Base-by-base conservation (phyloP, 2,329 filamentous ascomycete genomes). In the Cordyceps fumosorosea region DNA sequence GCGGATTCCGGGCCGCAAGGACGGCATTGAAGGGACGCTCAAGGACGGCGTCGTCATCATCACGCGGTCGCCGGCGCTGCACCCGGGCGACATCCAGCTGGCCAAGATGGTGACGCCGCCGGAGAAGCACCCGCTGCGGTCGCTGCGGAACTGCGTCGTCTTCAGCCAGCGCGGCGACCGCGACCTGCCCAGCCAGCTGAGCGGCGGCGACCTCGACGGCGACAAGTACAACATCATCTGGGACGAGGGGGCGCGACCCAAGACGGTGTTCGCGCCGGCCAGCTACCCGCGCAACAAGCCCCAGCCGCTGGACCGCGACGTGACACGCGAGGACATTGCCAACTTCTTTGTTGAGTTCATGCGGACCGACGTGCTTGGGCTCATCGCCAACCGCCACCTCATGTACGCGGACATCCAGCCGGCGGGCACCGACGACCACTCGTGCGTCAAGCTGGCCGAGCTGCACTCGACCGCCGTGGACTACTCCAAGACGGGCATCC, bases 331-430 rank as follows among this genome's bases (percentile, higher is more conserved):
- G 0, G 90, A 96, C 66, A 95, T 96, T 76, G 86, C 85, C 0
- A 78, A 89, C 12, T 95, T 93, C 73, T 95, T 96, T 65, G 80
- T 96, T n/a, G 78, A 86, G 18, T 91, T 91, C 64, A 90, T 91
- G 85, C 79, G 81, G 64, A 84, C 82, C 0, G 86, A 90, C 67
- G 79, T 85, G 20, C 73, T 90, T 1, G 87, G 87, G 0, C 70
- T 86, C 51, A 89, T 91, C 66, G 86, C 88, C 0, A 85, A 74
- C 0, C 74, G 80, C 2, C 89, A 91, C 68, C 79, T 86, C 66
- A 80, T 89, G 1, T 69, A 89, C 18, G 85, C 88, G 0, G 89
- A 91, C 68, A 78, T 84, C 62, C 71, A 73, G 26, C 44, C 66
- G 0, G 29, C 67, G 0, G 89, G 89, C 0, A 87, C 85, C 0